Base-by-base conservation (phyloP, 257 asterid species). In the Primulina tabacum region DNA sequence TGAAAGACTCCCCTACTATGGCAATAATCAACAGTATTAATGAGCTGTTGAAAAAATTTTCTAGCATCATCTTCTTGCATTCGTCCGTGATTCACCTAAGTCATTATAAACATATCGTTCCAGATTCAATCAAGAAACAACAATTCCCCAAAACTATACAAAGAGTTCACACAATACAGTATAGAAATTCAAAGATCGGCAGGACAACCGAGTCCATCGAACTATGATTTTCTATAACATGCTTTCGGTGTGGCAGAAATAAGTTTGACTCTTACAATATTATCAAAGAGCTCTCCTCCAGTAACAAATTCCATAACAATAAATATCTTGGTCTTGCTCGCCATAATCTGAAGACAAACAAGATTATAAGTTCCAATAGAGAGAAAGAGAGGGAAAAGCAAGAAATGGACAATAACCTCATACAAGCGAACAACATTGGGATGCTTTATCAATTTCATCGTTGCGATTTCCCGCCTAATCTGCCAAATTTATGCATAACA, bases 221-320 rank as follows among this genome's bases (percentile, higher is more conserved):
- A 21, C 60, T 57, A 65, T 21, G 67, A 63, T 5, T 29, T 38
- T 55, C 17, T 5, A 17, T 60, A 8, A 69, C 29, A 26, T 38
- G 38, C 37, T 67, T 32, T 7, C 32, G 34, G n/a, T 35, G 61
- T 4, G 12, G 6, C 17, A 16, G 11, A 43, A 20, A 14, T 53
- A 75, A 71, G 43, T 60, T 73, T 28, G 16, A 32, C n/a, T 78
- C 96, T 82, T 83, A 92, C 98, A 71, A 92, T 92, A 78, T 90
- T 90, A 86, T 92, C 98, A 20, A 92, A 92, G 55, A 92, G 97
- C 83, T 90, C 98, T 73, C 98, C 97, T 9, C 98, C 98, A 5
- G 97, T 92, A 67, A 92, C 84, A 32, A 85, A 92, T 79, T 92
- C 98, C 86, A 92, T 68, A 78, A 90, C 91, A 55, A 92, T 90